These are phyloP conservation scores for Discostella stelligera DNA, from an alignment of 352 stramenopile species.

Conservation along the genomic window DNA sequence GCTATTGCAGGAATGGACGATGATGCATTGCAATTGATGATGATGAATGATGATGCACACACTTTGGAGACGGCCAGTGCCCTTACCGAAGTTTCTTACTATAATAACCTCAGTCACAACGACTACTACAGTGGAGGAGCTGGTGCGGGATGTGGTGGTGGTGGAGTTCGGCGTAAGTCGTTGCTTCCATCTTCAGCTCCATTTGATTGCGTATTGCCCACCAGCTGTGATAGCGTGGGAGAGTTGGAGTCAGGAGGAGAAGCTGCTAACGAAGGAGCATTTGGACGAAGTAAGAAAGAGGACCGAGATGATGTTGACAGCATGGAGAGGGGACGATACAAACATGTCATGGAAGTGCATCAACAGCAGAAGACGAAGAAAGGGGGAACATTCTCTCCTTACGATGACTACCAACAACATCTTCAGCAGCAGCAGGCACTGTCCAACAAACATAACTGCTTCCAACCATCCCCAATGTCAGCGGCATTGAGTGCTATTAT, in stretches of 20 bases:
- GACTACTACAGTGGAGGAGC: background rate
- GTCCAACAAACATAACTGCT: background rate
- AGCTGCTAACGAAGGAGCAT: background rate
- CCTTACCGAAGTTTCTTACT: slow-evolving; percentile 19
- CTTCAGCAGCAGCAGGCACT: background rate
- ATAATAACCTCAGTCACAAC: background rate
- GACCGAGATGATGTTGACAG: slow-evolving; percentile 14
- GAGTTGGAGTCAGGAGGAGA: background rate
- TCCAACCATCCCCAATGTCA: background rate
- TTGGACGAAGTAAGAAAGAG: background rate
- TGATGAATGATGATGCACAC: background rate
- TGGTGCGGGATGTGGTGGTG: background rate
- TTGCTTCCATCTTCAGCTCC: background rate
- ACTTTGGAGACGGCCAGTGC: slow-evolving; percentile 18
- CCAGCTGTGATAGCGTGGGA: background rate
- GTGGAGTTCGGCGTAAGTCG: background rate
- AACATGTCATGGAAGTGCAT: slow-evolving; percentile 4
- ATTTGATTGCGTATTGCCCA: background rate
- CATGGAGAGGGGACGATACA: slow-evolving; percentile 2
- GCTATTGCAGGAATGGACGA: background rate
- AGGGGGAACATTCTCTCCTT: background rate
- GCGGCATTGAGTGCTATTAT: background rate
- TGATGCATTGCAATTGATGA: background rate
- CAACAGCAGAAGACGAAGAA: background rate
- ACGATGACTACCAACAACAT: background rate